Base-by-base conservation (phyloP, 2,329 filamentous ascomycete species). In the Exophiala xenobiotica region DNA sequence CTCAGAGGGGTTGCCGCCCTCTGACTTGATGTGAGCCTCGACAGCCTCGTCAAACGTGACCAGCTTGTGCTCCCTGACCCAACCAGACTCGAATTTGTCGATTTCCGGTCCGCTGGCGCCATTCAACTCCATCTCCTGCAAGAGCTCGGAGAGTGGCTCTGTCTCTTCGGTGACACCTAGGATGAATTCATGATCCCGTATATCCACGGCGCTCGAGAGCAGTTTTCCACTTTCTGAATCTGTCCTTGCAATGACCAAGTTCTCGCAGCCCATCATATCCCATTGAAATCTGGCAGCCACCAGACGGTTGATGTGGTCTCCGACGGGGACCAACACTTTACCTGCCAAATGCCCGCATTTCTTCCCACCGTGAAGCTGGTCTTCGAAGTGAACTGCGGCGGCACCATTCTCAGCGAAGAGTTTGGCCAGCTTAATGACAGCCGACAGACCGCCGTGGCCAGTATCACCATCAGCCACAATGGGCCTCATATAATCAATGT, bases 301-400 rank as follows among this genome's bases (percentile, higher is more conserved):
- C 3, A 99, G 82, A 22, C 93, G 86, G 74, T 96, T 96, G 77
- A 97, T 96, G 77, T 99, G 93, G 77, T 99, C 93, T 73, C 84
- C 88, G 68, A 96, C 95, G 44, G 93, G 93, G 46, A 99, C 93
- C 54, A 99, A 79, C 37, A 97, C 93, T 77, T 97, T 97, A 67
- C 93, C 93, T 61, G 93, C 93, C 93, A 97, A 97, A 76, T 97
- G 93, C 58, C 93, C 93, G 71, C 93, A 99, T 82, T 99, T 99
- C 83, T 99, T 99, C 43, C 93, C 97, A 48, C 93, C 93, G 2
- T 93, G 92, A 3, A 93, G 92, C 74, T 97, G 93, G 70, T 99
- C 93, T 74, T 99, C 93, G 63, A 99, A 96, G 74, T 99, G 93
- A 66, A 99, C 96, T 61, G 93, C 93, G 35, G 93, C 93, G 39